Conservation (phyloP, 371 early-diverging fungal species). For the Gilbertella persicaria region DNA sequence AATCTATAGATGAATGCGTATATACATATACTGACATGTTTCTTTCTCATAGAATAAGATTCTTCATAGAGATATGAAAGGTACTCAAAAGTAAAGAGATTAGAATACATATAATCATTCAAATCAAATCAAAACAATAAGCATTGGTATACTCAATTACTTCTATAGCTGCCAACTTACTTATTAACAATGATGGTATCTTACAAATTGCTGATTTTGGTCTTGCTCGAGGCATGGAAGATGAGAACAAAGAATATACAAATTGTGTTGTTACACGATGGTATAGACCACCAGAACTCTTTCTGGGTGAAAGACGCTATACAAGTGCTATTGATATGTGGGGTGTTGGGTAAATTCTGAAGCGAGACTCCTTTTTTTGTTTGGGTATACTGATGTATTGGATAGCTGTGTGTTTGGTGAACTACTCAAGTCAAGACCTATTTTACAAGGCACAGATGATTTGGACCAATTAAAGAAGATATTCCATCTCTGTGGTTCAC, state of each 20-base stretch:
- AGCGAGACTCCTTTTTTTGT: not conserved
- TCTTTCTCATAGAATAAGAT: slow-evolving; percentile 61
- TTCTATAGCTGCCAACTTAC: slow-evolving; percentile 80
- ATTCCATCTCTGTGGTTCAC: slow-evolving; percentile 81
- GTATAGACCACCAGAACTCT: slow-evolving; percentile 98
- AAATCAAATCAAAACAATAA: not conserved
- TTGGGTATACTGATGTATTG: not conserved
- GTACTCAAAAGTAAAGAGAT: slow-evolving; percentile 25
- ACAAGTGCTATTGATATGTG: slow-evolving; percentile 96
- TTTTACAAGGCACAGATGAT: slow-evolving; percentile 82
- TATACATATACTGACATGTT: not conserved
- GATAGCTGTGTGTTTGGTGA: slow-evolving; percentile 84
- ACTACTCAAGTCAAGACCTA: slow-evolving; percentile 74
- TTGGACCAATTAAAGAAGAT: slow-evolving; percentile 82
- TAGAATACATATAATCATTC: not conserved
- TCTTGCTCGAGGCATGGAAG: slow-evolving; percentile 75
- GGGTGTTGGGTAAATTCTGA: slow-evolving; percentile 85
- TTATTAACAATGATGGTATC: slow-evolving; percentile 86
- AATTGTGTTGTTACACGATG: slow-evolving; percentile 96
- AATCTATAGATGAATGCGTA: not conserved
- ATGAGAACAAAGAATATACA: slow-evolving; percentile 72
- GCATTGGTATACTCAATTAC: not conserved
- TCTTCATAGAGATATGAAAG: slow-evolving; percentile 91
- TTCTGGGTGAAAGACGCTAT: slow-evolving; percentile 87
- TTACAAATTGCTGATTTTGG: slow-evolving; percentile 99